phyloP scores from a whole-genome alignment of 371 early-diverging fungal genomes.

The Dentiscutata heterogama region DNA sequence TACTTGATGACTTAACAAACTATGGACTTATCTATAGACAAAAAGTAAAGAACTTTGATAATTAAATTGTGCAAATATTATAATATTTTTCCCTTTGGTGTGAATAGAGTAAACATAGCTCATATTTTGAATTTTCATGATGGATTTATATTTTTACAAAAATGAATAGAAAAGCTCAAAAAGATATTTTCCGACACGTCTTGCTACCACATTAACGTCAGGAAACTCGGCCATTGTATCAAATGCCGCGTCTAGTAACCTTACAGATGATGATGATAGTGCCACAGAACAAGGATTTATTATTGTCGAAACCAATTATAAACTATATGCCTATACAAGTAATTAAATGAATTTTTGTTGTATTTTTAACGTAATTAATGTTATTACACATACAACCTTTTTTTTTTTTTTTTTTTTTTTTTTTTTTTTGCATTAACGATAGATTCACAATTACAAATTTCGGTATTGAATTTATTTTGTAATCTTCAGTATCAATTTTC shows the following conservation, averaged over 20 bases:
- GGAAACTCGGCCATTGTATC: conserved; percentile 67
- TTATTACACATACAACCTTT: not conserved
- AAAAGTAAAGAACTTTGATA: conserved; percentile 59
- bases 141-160: not conserved
- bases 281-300: conserved; percentile 78
- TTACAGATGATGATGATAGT: conserved; percentile 56
- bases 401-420: not conserved
- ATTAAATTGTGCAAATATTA: too few species aligned
- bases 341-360: conserved; percentile 8
- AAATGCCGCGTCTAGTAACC: conserved; percentile 46
- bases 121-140: too few species aligned
- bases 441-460: conserved; percentile 96
- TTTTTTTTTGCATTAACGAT: not conserved
- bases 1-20: conserved; percentile 89
- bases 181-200: conserved; percentile 91
- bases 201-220: conserved; percentile 92
- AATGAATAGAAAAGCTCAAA: conserved; percentile 67
- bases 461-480: conserved; percentile 95
- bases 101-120: too few species aligned
- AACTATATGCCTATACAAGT: conserved; percentile 97
- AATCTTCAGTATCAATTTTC: conserved; percentile 87
- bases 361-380: not conserved
- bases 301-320: conserved; percentile 92
- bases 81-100: too few species aligned
- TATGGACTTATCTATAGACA: conserved; percentile 93